phyloP scores from a whole-genome alignment of 2,329 filamentous ascomycete species.

The Sclerotinia subarctica region DNA sequence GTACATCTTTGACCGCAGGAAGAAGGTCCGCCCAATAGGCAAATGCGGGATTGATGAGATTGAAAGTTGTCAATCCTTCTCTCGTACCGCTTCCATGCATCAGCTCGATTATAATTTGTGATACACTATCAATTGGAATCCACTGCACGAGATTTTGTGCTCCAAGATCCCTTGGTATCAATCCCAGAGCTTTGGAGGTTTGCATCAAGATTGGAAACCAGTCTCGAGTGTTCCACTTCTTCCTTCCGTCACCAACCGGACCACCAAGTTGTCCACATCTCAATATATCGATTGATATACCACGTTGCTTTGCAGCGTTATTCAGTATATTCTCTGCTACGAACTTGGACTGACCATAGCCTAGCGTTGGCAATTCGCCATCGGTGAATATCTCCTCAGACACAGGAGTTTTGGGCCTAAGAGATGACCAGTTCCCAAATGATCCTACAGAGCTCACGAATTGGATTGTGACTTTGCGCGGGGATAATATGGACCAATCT shows the following conservation, averaged over 20 bases:
- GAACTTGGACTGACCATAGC: conserved; percentile 33
- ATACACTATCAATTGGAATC: conserved; percentile 40
- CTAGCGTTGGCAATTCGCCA: conserved; percentile 34
- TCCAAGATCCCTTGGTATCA: conserved; percentile 34
- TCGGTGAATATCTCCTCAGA: conserved; percentile 41
- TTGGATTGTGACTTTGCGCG: conserved; percentile 30
- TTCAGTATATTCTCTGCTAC: conserved; percentile 43
- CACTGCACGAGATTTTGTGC: conserved; percentile 42
- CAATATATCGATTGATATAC: conserved; percentile 43
- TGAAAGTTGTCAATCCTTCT: not conserved
- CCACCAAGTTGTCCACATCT: conserved; percentile 50
- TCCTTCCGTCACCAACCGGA: conserved; percentile 38
- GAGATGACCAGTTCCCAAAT: conserved; percentile 11
- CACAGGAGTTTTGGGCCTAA: conserved; percentile 28
- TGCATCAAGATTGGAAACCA: conserved; percentile 39
- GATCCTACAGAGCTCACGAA: conserved; percentile 31
- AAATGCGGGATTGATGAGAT: not conserved
- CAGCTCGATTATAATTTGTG: not conserved
- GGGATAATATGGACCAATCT: conserved; percentile 16
- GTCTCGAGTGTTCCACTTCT: conserved; percentile 54
- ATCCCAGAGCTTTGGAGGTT: not conserved
- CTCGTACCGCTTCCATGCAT: not conserved
- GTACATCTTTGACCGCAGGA: not conserved
- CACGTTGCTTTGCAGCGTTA: conserved; percentile 38
- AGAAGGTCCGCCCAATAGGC: not conserved